Percentiles rank a stretch among this genome's conserved stretches.
Evolutionary conservation across 2,329 filamentous ascomycete genomes (phyloP).

Genomic region (Aspergillus fructus): DNA sequence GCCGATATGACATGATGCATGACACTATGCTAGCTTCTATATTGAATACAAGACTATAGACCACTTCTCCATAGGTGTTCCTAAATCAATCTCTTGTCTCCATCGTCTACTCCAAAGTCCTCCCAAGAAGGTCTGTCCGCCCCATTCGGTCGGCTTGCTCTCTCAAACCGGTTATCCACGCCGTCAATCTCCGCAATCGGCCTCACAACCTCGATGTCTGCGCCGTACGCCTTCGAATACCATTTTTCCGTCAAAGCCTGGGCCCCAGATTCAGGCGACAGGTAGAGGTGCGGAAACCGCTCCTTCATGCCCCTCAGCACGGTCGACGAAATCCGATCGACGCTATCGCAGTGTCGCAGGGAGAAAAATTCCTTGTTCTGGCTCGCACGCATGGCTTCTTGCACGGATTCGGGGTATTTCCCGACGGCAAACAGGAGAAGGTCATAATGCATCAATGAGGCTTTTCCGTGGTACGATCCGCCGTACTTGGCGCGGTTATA

Average conservation of each 20-base stretch:
- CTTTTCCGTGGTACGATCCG: constrained; percentile 66
- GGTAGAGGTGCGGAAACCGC: constrained; percentile 57
- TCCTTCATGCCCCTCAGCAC: constrained; percentile 57
- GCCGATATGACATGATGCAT: not conserved
- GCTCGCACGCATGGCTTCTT: constrained; percentile 51
- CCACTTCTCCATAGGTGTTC: not conserved
- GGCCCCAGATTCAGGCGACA: constrained; percentile 18
- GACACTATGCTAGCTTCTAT: not conserved
- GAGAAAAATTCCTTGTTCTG: constrained; percentile 56
- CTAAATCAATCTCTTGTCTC: not conserved
- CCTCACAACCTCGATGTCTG: constrained; percentile 12
- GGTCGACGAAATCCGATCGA: constrained; percentile 63
- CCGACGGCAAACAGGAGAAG: constrained; percentile 63
- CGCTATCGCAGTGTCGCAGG: constrained; percentile 61
- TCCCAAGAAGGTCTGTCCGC: constrained; percentile 9
- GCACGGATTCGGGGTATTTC: constrained; percentile 54
- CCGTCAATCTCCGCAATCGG: constrained; percentile 14
- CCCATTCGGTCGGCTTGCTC: constrained; percentile 15
- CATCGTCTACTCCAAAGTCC: constrained; percentile 2
- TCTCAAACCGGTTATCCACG: constrained; percentile 9
- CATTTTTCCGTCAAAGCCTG: constrained; percentile 46
- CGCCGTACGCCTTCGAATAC: constrained; percentile 4
- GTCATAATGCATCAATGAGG: constrained; percentile 67
- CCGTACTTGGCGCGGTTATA: constrained; percentile 62
- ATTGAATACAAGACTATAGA: not conserved